A percentile compares a stretch with the other conserved stretches of the same genome.
These are phyloP conservation scores for Exophiala bonariae DNA, from an alignment of 2,329 filamentous ascomycete species.

Conservation along the genomic window DNA sequence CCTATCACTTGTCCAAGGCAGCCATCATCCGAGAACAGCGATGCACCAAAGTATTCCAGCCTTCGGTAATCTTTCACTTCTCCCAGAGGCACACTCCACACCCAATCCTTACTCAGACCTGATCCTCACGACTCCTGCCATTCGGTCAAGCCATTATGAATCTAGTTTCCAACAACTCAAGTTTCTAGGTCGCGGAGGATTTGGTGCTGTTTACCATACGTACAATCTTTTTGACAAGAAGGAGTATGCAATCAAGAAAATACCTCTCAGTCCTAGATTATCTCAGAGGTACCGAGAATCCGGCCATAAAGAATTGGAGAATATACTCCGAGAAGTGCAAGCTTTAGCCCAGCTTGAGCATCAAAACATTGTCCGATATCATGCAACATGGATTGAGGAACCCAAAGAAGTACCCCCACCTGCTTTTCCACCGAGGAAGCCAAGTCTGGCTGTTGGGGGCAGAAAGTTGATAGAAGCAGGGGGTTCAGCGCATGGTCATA, in stretches of 20 bases:
- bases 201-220: slow-evolving; percentile 64
- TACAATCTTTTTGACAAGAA: slow-evolving; percentile 62
- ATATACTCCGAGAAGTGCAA: slow-evolving; percentile 60
- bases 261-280: slow-evolving; percentile 55
- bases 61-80: slow-evolving; percentile 22
- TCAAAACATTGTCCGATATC: slow-evolving; percentile 66
- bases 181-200: slow-evolving; percentile 64
- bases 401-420: slow-evolving; percentile 12
- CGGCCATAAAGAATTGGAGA: slow-evolving; percentile 55
- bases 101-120: slow-evolving; percentile 23
- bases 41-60: slow-evolving; percentile 16
- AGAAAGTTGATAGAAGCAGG: slow-evolving; percentile 4
- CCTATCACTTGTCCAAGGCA: slow-evolving; percentile 4
- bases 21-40: slow-evolving; percentile 9
- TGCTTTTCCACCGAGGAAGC: slow-evolving; percentile 2
- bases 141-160: slow-evolving; percentile 43
- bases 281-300: slow-evolving; percentile 53
- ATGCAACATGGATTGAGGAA: slow-evolving; percentile 63
- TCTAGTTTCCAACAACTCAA: slow-evolving; percentile 55
- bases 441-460: slow-evolving; percentile 11
- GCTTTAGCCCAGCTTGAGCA: slow-evolving; percentile 64
- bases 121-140: slow-evolving; percentile 27
- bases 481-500: neutral
- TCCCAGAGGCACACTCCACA: slow-evolving; percentile 11
- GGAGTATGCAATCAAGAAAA: slow-evolving; percentile 67